Conservation (phyloP, 2,329 filamentous ascomycete genomes). For the Mariannaea elegans region DNA sequence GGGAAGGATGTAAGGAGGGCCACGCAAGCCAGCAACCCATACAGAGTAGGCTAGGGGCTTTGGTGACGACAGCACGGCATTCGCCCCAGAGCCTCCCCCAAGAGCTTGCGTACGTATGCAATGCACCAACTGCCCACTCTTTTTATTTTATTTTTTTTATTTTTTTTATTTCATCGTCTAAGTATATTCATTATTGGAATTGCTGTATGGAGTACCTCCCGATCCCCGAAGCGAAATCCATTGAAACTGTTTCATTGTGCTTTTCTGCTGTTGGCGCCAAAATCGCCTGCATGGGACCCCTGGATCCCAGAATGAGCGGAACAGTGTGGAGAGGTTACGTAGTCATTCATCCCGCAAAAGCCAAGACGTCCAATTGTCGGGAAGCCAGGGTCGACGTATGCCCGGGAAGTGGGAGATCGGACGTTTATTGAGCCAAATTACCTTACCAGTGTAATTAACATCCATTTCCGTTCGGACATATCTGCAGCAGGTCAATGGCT, state of each 20-base stretch:
- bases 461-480: conserved; percentile 1
- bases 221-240: not conserved
- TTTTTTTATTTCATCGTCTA: too few species aligned
- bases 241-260: not conserved
- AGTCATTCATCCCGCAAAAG: conserved; percentile 7
- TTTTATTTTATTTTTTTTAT: too few species aligned
- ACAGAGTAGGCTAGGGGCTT: not conserved
- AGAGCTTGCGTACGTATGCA: conserved; percentile 16
- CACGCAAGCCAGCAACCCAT: conserved; percentile 21
- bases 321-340: conserved; percentile 18
- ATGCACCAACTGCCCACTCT: not conserved
- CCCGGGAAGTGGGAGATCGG: conserved; percentile 14
- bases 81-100: conserved; percentile 1
- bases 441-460: not conserved
- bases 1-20: conserved; percentile 20
- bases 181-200: not conserved
- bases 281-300: not conserved
- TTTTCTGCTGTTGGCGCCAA: conserved; percentile 2
- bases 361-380: not conserved
- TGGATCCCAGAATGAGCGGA: not conserved
- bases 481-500: conserved; percentile 5
- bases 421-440: not conserved
- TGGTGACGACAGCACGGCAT: conserved; percentile 17
- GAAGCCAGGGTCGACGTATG: conserved; percentile 5
- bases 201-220: not conserved